These are phyloP conservation scores for Tylopilus orsonianus DNA, from an alignment of 1,284 basidiomycete genomes.

Conservation along the genomic window DNA sequence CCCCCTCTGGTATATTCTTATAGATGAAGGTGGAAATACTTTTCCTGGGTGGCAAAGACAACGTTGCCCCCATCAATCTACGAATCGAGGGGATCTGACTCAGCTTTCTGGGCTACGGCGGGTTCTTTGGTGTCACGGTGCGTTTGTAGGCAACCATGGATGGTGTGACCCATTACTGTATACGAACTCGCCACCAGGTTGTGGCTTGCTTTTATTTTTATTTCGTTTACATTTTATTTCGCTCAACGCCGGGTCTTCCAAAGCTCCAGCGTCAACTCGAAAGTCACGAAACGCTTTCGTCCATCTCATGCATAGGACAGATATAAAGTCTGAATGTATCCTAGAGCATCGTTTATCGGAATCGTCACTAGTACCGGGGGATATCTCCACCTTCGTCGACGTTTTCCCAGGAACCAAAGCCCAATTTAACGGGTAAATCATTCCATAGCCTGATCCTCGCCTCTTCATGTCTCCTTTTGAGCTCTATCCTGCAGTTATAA, in stretches of 20 bases:
- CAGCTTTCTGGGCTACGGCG: background rate
- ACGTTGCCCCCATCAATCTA: constrained; percentile 16
- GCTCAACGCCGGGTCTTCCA: no score
- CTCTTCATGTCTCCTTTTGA: background rate
- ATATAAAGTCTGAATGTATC: background rate
- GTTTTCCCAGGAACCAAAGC: constrained; percentile 4
- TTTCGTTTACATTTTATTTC: no score
- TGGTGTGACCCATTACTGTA: no score
- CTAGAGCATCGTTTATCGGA: background rate
- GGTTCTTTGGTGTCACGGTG: background rate
- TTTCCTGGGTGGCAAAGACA: constrained; percentile 11
- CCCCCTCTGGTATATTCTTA: no score
- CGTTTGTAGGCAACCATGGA: no score
- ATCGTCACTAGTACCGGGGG: no score
- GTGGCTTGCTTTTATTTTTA: no score
- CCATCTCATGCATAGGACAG: background rate
- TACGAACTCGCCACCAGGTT: no score
- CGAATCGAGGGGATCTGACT: constrained; percentile 11
- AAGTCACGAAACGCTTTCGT: no score
- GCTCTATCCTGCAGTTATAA: background rate
- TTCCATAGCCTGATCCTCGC: constrained; percentile 1
- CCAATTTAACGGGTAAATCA: constrained; percentile 2
- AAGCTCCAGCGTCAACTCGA: no score
- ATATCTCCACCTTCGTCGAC: constrained; percentile 7
- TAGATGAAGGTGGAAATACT: constrained; percentile 18